phyloP scores from a whole-genome alignment of 1,284 basidiomycete species.

The Puccinia triticina region DNA sequence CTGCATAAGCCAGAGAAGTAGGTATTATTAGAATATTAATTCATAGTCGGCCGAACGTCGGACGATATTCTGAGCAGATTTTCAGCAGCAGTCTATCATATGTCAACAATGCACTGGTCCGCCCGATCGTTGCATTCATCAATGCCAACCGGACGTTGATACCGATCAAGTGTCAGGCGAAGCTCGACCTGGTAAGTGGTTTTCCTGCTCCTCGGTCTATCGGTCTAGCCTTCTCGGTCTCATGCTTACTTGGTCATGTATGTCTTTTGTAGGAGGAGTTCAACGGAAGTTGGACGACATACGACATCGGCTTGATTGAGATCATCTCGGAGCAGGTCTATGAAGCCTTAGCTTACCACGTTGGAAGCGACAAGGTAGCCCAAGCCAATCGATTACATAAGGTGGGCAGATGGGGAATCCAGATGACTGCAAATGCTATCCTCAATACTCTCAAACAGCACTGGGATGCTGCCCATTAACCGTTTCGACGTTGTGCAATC shows the following conservation, averaged over 20 bases:
- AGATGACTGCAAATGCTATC: slow-evolving; percentile 71
- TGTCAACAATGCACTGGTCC: slow-evolving; percentile 88
- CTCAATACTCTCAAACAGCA: slow-evolving; percentile 65
- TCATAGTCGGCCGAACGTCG: not conserved
- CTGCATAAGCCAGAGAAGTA: not conserved
- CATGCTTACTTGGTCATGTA: not conserved
- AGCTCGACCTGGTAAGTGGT: slow-evolving; percentile 68
- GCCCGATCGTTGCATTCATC: slow-evolving; percentile 98
- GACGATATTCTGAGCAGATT: slow-evolving; percentile 66
- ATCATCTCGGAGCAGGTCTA: slow-evolving; percentile 78
- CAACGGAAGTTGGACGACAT: slow-evolving; percentile 78
- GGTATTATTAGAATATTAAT: not conserved
- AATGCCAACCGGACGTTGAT: slow-evolving; percentile 91
- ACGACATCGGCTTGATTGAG: slow-evolving; percentile 71
- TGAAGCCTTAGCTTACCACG: slow-evolving; percentile 87
- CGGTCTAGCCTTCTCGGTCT: not conserved
- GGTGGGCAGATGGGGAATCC: slow-evolving; percentile 79
- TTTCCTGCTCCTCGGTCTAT: not conserved
- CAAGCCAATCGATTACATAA: slow-evolving; percentile 84
- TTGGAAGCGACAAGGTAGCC: slow-evolving; percentile 68
- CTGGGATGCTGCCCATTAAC: slow-evolving; percentile 47
- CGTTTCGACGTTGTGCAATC: too few species aligned
- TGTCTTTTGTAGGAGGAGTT: slow-evolving; percentile 66
- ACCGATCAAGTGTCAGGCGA: slow-evolving; percentile 83
- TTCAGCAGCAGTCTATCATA: slow-evolving; percentile 85